Evolutionary conservation across 306 rosid species (phyloP).

Genomic region (Crotalaria pallida): DNA sequence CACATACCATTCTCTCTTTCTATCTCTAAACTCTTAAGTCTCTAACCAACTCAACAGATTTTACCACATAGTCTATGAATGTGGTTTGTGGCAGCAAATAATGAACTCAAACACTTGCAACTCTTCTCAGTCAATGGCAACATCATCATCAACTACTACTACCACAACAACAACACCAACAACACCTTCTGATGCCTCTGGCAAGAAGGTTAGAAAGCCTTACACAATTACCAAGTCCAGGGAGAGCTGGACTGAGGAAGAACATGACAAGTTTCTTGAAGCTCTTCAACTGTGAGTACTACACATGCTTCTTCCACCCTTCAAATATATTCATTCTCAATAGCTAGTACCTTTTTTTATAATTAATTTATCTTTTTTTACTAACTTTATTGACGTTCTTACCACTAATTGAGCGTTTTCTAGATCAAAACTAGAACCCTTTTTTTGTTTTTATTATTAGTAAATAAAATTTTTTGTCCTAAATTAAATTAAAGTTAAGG

Average conservation of each 20-base stretch:
- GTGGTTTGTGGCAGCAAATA: neutral
- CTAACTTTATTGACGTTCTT: neutral
- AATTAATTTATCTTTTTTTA: neutral
- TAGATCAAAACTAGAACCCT: neutral
- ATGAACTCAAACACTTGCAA: constrained; percentile 42
- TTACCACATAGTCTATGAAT: neutral
- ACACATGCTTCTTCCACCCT: neutral
- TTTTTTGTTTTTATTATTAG: neutral
- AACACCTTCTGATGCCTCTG: constrained; percentile 47
- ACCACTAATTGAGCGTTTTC: neutral
- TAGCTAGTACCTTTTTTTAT: neutral
- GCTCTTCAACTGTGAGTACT: constrained; percentile 80
- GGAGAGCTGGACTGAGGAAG: constrained; percentile 96
- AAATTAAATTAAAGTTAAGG: no score
- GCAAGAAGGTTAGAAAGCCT: constrained; percentile 85
- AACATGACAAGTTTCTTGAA: constrained; percentile 93
- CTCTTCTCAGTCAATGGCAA: constrained; percentile 39
- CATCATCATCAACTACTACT: constrained; percentile 1
- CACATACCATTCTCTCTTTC: constrained; percentile 18
- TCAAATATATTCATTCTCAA: neutral
- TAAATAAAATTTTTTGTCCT: no score
- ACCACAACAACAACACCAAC: no score
- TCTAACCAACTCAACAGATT: neutral
- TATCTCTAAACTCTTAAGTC: neutral
- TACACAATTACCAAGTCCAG: constrained; percentile 95